Evolutionary conservation across 192 early-diverging fungal species (phyloP), one percentile per base, ranked within the genome.

Genomic region (Coemansia sp.): DNA sequence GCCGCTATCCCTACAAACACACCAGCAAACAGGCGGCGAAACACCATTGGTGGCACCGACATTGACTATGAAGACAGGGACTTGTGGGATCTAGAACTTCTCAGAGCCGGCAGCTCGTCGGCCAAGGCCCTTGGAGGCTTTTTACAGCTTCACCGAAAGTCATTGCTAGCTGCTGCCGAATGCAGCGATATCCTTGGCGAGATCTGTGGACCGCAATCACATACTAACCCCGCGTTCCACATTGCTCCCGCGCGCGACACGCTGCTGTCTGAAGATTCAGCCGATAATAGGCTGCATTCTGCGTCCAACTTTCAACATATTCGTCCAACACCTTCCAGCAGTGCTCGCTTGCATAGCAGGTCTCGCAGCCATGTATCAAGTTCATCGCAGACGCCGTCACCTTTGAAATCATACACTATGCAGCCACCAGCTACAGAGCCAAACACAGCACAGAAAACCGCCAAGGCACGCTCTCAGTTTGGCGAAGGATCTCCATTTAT

Each of bases 131-230:
- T 75, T n/a, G 58, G 66, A n/a, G 73, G 53, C 18, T 66, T 81
- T 55, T 18, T 81, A 54, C 59, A 62, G 22, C 65, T 72, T 14
- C 78, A 81, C 35, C 68, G 75, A 22, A 78, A 70, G 54, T 83
- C 81, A 16, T n/a, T 83, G 43, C 67, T 83, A 41, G 65, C 74
- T 3, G 73, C 75, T 18, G 72, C 74, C 16, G 81, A 83, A 43
- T 83, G 69, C 35, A 64, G 52, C 24, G 75, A 78, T 14, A 72
- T 80, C 16, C 35, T 73, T 22, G 64, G 55, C 16, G 69, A 78
- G 6, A 49, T 49, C 48, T 49, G 48, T 18, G 48, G 9, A 9
- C 19, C 19, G 48, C 48, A 20, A 49, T 16, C 48, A 9, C 48
- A 49, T 18, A 20, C 48, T 19, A 49, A 49, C n/a, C 56, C 48